Evolutionary conservation across 352 stramenopile genomes (phyloP).

Genomic region (Phytopythium kandeliae): DNA sequence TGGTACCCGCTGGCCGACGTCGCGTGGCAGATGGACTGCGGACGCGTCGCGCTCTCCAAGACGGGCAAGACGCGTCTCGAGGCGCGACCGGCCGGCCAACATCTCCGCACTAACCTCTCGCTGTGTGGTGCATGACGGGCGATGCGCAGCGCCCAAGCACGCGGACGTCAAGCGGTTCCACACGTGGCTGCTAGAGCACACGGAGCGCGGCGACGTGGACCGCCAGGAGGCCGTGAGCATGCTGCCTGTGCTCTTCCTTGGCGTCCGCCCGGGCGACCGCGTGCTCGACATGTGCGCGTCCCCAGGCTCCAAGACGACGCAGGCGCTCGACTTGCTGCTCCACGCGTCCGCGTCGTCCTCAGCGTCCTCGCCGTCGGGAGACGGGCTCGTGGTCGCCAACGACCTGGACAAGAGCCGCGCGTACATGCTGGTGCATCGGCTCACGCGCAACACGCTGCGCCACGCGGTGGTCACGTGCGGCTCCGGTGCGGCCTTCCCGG

Average conservation of each 20-base stretch:
- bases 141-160: slow-evolving; percentile 69
- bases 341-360: neutral
- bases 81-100: no score
- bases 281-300: slow-evolving; percentile 91
- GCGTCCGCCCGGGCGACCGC: slow-evolving; percentile 83
- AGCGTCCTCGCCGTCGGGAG: slow-evolving; percentile 12
- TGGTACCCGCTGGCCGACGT: slow-evolving; percentile 80
- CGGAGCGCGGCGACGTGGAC: slow-evolving; percentile 89
- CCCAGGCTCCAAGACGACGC: slow-evolving; percentile 98
- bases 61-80: slow-evolving; percentile 27
- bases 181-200: slow-evolving; percentile 91
- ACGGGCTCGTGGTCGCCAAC: slow-evolving; percentile 93
- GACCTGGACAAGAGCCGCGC: slow-evolving; percentile 95
- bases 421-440: slow-evolving; percentile 97
- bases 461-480: slow-evolving; percentile 91
- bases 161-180: slow-evolving; percentile 88
- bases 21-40: slow-evolving; percentile 81
- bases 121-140: no score
- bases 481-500: slow-evolving; percentile 91
- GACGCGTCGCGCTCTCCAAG: slow-evolving; percentile 77
- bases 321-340: slow-evolving; percentile 92
- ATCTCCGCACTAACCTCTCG: no score
- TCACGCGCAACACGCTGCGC: slow-evolving; percentile 75
- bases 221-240: slow-evolving; percentile 98
- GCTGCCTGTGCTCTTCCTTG: slow-evolving; percentile 96